These are phyloP conservation scores for Talaromyces marneffei DNA, from an alignment of 2,329 filamentous ascomycete species.

Conservation along the genomic window DNA sequence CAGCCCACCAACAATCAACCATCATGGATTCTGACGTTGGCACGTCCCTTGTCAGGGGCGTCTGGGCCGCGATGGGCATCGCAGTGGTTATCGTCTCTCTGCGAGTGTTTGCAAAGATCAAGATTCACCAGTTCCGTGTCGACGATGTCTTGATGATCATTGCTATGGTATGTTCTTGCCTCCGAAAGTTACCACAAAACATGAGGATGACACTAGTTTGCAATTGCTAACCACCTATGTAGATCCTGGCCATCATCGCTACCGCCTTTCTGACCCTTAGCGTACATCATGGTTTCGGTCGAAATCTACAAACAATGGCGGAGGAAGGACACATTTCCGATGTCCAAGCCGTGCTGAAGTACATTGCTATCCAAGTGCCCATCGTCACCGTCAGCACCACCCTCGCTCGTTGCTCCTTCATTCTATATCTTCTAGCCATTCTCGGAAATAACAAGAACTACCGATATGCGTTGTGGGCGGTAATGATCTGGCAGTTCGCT, in stretches of 20 bases:
- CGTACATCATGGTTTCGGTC: neutral
- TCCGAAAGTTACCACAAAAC: no score
- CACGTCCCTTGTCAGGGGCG: neutral
- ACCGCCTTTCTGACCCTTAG: neutral
- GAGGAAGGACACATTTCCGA: neutral
- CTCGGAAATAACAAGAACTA: conserved; percentile 19
- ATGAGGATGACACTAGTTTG: no score
- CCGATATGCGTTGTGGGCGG: conserved; percentile 17
- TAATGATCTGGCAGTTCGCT: conserved; percentile 18
- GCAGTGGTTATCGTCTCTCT: neutral
- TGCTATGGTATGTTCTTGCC: neutral
- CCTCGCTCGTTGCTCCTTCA: conserved; percentile 16
- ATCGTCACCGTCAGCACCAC: conserved; percentile 1
- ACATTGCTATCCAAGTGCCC: neutral
- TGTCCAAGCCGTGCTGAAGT: neutral
- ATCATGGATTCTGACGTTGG: neutral
- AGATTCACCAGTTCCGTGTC: neutral
- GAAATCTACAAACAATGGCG: neutral
- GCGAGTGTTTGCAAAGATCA: conserved; percentile 4
- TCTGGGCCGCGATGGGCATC: neutral
- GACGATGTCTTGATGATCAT: conserved; percentile 10
- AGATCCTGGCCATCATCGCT: neutral
- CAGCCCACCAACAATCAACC: neutral
- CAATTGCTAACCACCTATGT: neutral
- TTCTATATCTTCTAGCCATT: conserved; percentile 20